Evolutionary conservation across 1,139 yeast genomes (phyloP).

Genomic region (Pichia sp.): DNA sequence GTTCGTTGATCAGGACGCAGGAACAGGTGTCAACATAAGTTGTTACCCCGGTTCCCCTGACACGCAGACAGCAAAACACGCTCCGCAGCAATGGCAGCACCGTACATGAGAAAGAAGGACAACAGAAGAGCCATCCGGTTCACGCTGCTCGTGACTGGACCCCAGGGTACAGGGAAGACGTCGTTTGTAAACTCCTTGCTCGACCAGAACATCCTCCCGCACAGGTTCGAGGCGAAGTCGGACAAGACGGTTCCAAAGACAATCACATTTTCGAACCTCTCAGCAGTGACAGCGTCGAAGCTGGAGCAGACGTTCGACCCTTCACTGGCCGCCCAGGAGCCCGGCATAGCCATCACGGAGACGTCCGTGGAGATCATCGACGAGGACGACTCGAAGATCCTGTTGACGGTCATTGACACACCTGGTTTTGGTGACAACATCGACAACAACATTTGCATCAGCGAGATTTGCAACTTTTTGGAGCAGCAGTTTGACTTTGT

Average conservation of each 20-base stretch:
- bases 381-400: conserved; percentile 50
- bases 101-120: conserved; percentile 53
- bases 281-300: conserved; percentile 37
- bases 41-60: too few species aligned
- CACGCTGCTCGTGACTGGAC: conserved; percentile 73
- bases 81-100: conserved; percentile 3
- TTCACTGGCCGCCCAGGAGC: conserved; percentile 41
- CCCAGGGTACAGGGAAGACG: conserved; percentile 76
- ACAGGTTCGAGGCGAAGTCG: conserved; percentile 43
- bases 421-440: conserved; percentile 79
- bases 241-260: conserved; percentile 39
- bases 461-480: conserved; percentile 47
- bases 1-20: too few species aligned
- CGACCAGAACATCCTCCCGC: conserved; percentile 57
- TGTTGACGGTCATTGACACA: conserved; percentile 58
- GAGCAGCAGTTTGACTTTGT: conserved; percentile 53
- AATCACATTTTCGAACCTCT: conserved; percentile 41
- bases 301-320: conserved; percentile 42
- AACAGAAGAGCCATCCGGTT: conserved; percentile 82
- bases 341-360: conserved; percentile 56
- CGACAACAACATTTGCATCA: conserved; percentile 38
- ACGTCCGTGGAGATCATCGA: conserved; percentile 55
- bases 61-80: not conserved
- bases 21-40: too few species aligned
- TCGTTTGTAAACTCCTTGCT: conserved; percentile 75